These are phyloP conservation scores for Sindora glabra DNA, from an alignment of 306 rosid genomes.

Conservation along the genomic window DNA sequence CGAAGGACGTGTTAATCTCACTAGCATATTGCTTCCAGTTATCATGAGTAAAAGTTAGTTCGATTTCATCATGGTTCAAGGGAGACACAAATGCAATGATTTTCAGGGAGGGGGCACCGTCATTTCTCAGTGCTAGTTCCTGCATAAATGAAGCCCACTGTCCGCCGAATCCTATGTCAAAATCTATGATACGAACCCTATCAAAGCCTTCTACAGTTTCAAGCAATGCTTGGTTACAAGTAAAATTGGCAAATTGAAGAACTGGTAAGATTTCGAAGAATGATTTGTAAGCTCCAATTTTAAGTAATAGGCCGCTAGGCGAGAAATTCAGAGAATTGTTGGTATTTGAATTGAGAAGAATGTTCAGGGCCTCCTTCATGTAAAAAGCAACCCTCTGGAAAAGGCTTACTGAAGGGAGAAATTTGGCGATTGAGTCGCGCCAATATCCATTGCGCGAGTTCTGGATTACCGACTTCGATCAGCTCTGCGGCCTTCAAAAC, in stretches of 20 bases:
- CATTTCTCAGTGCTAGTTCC: constrained; percentile 64
- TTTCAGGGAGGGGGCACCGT: constrained; percentile 48
- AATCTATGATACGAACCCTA: constrained; percentile 61
- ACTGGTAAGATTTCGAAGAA: constrained; percentile 87
- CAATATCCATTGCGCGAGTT: constrained; percentile 99
- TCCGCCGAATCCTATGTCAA: constrained; percentile 87
- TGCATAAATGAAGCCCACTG: constrained; percentile 95
- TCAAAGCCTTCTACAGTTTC: constrained; percentile 70
- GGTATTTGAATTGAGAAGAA: constrained; percentile 37
- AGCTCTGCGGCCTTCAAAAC: constrained; percentile 74
- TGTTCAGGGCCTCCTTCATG: constrained; percentile 75
- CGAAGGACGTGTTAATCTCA: constrained; percentile 60
- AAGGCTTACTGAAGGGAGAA: constrained; percentile 86
- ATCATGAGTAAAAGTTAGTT: constrained; percentile 70
- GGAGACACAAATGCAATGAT: constrained; percentile 71
- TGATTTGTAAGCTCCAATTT: constrained; percentile 79
- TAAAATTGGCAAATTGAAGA: constrained; percentile 79
- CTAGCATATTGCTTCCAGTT: constrained; percentile 63
- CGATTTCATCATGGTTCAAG: constrained; percentile 48
- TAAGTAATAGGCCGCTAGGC: constrained; percentile 54
- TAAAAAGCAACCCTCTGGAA: constrained; percentile 91
- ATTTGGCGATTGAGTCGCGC: constrained; percentile 99
- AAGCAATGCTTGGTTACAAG: constrained; percentile 79
- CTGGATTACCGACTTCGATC: constrained; percentile 73
- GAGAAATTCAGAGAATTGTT: constrained; percentile 36